Percentiles rank a stretch among this genome's conserved stretches.
Conservation (phyloP, 805 yeast genomes). For the Lipomyces spencermartinsiae region DNA sequence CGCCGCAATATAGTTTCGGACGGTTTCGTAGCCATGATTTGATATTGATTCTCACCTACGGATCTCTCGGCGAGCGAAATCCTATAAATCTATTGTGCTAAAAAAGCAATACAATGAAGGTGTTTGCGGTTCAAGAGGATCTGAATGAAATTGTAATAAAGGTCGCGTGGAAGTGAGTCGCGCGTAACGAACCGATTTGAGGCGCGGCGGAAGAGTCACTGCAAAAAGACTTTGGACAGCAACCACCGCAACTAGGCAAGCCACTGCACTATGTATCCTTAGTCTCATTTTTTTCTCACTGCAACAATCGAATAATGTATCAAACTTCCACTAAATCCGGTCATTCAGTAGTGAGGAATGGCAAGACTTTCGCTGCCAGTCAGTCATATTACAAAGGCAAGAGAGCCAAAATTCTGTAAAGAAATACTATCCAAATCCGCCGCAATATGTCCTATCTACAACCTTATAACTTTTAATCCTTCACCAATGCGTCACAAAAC, state of each 20-base stretch:
- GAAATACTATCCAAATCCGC: no score
- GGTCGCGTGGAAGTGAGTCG: background rate
- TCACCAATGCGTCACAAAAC: background rate
- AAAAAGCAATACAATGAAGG: background rate
- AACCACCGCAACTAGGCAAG: no score
- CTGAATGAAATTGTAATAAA: background rate
- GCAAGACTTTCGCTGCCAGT: background rate
- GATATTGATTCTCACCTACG: background rate
- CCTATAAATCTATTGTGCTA: background rate
- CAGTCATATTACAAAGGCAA: no score
- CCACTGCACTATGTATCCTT: no score
- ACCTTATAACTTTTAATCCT: background rate
- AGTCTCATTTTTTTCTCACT: no score
- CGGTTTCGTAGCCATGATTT: conserved; percentile 28
- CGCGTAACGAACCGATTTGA: no score
- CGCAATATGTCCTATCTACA: background rate
- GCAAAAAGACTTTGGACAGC: no score
- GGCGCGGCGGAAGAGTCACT: no score
- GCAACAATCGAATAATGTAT: background rate
- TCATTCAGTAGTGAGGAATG: background rate
- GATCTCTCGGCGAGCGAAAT: background rate
- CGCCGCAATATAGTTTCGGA: conserved; percentile 36
- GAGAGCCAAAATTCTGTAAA: no score
- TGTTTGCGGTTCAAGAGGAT: background rate
- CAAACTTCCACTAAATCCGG: background rate